Evolutionary conservation across 2,329 filamentous ascomycete genomes (phyloP).

Genomic region (Microcyclospora pomicola): DNA sequence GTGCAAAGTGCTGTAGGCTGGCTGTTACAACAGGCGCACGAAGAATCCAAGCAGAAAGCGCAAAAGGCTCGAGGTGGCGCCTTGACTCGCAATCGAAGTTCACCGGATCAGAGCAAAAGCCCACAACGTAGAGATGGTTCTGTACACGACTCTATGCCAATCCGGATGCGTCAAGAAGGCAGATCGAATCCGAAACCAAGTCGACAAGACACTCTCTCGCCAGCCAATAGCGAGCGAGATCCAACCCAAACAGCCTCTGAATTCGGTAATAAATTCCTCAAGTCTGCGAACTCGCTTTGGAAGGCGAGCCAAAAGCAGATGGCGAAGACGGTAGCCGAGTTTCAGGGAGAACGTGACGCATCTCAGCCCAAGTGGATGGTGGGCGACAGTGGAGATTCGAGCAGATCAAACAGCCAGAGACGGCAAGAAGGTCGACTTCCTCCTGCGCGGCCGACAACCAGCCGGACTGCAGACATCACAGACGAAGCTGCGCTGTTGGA

Average conservation of each 20-base stretch:
- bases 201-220: slow-evolving; percentile 41
- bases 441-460: slow-evolving; percentile 9
- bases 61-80: slow-evolving; percentile 17
- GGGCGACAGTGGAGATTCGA: slow-evolving; percentile 36
- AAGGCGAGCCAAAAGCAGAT: slow-evolving; percentile 88
- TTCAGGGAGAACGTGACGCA: slow-evolving; percentile 57
- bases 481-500: slow-evolving; percentile 66
- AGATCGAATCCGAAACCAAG: slow-evolving; percentile 36
- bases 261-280: slow-evolving; percentile 71
- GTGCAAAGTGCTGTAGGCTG: slow-evolving; percentile 79
- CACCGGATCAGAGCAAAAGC: slow-evolving; percentile 7
- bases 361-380: slow-evolving; percentile 94
- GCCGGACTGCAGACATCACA: slow-evolving; percentile 22
- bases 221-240: slow-evolving; percentile 48
- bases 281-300: slow-evolving; percentile 90
- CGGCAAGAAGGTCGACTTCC: slow-evolving; percentile 14
- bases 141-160: slow-evolving; percentile 34
- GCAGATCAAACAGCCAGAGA: slow-evolving; percentile 13
- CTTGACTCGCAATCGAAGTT: slow-evolving; percentile 10
- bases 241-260: slow-evolving; percentile 69
- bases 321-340: slow-evolving; percentile 80
- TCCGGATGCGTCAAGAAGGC: slow-evolving; percentile 50
- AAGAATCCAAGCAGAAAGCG: slow-evolving; percentile 61
- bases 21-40: slow-evolving; percentile 82
- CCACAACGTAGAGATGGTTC: slow-evolving; percentile 13